These are phyloP conservation scores for Phytophthora brassicae DNA, from an alignment of 352 stramenopile species.

Conservation along the genomic window DNA sequence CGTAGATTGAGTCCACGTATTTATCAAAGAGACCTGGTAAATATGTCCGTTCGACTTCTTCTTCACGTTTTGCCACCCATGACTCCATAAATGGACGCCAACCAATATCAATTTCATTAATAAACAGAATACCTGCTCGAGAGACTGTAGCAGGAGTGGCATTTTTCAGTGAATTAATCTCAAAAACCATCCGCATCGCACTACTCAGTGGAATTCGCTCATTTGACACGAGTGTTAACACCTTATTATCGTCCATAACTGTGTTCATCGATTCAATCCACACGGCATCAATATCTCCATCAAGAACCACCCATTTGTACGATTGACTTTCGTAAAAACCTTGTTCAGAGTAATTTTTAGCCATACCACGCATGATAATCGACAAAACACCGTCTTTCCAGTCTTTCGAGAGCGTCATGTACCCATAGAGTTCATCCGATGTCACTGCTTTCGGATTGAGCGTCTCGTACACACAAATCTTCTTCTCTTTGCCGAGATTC, in stretches of 20 bases:
- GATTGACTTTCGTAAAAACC: slow-evolving; percentile 95
- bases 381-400: slow-evolving; percentile 90
- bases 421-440: slow-evolving; percentile 92
- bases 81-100: slow-evolving; percentile 97
- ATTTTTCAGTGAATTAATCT: slow-evolving; percentile 90
- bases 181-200: slow-evolving; percentile 91
- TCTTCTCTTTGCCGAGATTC: slow-evolving; percentile 89
- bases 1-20: slow-evolving; percentile 94
- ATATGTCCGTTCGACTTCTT: slow-evolving; percentile 91
- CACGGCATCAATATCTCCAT: slow-evolving; percentile 88
- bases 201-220: slow-evolving; percentile 82
- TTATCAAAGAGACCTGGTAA: slow-evolving; percentile 95
- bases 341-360: slow-evolving; percentile 88
- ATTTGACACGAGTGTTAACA: slow-evolving; percentile 92
- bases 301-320: slow-evolving; percentile 90
- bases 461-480: slow-evolving; percentile 89
- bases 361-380: slow-evolving; percentile 91
- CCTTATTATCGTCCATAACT: slow-evolving; percentile 98
- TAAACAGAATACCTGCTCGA: slow-evolving; percentile 86
- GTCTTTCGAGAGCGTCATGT: slow-evolving; percentile 91
- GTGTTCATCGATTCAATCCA: slow-evolving; percentile 96
- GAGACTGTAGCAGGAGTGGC: slow-evolving; percentile 86
- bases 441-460: slow-evolving; percentile 89
- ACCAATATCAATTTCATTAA: slow-evolving; percentile 91
- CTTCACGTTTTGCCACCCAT: slow-evolving; percentile 91